Conservation (phyloP, 805 yeast genomes). For the Hanseniaspora guilliermondii region DNA sequence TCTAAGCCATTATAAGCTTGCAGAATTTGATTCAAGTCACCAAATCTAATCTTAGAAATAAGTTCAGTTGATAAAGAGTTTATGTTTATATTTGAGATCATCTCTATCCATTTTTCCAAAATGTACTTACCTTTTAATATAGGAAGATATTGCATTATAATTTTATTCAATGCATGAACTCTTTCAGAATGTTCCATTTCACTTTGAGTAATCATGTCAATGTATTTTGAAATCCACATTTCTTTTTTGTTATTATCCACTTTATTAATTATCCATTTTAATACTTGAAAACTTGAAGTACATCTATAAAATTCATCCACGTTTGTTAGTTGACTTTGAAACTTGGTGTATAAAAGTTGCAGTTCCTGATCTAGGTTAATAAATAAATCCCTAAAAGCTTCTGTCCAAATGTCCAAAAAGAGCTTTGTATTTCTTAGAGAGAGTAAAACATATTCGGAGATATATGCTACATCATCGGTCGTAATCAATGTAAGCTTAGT, state of each 20-base stretch:
- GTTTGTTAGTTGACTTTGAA: neutral
- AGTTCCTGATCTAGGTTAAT: neutral
- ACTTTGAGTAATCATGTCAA: neutral
- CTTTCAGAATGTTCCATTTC: neutral
- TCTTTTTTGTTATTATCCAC: neutral
- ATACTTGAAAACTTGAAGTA: neutral
- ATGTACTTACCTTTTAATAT: neutral
- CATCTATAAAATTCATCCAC: neutral
- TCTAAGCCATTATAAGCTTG: neutral
- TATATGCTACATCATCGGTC: neutral
- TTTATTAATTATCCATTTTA: neutral
- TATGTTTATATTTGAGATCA: neutral
- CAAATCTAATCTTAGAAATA: neutral
- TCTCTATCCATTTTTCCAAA: constrained; percentile 5
- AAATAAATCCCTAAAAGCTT: neutral
- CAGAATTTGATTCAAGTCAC: neutral
- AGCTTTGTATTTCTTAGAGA: neutral
- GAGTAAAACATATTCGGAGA: neutral
- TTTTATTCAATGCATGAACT: neutral
- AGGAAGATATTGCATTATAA: neutral
- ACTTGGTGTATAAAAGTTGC: neutral
- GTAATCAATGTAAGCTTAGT: neutral
- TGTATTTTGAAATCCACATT: neutral
- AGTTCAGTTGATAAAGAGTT: neutral
- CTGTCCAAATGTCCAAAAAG: neutral